Conservation (phyloP, 305 asterid genomes). For the Nicotiana rustica region DNA sequence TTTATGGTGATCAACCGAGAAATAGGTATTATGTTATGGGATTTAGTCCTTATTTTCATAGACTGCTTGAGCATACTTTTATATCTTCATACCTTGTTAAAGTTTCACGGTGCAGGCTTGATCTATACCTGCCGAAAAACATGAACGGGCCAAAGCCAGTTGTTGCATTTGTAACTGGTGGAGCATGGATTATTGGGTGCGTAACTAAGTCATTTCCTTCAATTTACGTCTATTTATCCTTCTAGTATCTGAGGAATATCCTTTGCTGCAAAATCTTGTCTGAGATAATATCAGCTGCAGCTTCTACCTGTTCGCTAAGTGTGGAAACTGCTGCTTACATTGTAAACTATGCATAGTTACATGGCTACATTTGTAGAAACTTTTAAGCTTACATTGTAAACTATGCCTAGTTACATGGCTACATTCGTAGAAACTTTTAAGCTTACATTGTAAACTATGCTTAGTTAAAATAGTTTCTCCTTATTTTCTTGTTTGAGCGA, state of each 20-base stretch:
- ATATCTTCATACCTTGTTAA: conserved; percentile 30
- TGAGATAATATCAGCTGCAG: not conserved
- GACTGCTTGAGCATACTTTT: conserved; percentile 5
- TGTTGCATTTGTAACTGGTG: conserved; percentile 95
- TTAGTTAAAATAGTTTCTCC: conserved; percentile 1
- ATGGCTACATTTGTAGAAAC: not conserved
- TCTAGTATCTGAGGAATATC: not conserved
- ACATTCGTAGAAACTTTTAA: not conserved
- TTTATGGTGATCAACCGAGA: conserved; percentile 92
- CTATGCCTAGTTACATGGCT: not conserved
- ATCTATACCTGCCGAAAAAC: conserved; percentile 80
- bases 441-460: not conserved
- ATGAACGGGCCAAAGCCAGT: conserved; percentile 84
- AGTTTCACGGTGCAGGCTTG: conserved; percentile 62
- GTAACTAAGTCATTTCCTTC: conserved; percentile 34
- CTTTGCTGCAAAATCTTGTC: conserved; percentile 9
- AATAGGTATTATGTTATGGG: conserved; percentile 62
- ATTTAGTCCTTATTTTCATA: conserved; percentile 25
- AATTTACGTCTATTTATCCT: not conserved
- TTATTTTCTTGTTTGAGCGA: not conserved
- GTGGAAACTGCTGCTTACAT: not conserved
- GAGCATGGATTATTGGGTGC: conserved; percentile 99
- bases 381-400: not conserved
- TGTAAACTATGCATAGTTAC: too few species aligned
- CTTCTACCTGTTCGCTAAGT: not conserved